A percentile compares a stretch with the other conserved stretches of the same genome.
Evolutionary conservation across 495 filamentous ascomycete species (phyloP).

Genomic region (Parathielavia hyrcaniae): DNA sequence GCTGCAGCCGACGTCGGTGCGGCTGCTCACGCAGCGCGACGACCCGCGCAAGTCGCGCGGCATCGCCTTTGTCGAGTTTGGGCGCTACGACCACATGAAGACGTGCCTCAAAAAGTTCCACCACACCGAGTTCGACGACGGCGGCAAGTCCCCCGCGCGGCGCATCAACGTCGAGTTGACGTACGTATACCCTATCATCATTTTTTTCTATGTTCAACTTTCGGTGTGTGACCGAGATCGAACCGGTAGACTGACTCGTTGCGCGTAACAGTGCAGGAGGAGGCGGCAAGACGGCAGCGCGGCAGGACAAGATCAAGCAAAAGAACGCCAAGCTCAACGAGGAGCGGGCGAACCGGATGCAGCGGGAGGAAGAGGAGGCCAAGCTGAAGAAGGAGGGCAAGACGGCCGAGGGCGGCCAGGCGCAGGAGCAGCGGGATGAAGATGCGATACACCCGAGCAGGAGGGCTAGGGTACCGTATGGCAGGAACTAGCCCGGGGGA

Average conservation of each 20-base stretch:
- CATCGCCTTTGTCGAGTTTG: conserved; percentile 91
- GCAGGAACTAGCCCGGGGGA: conserved; percentile 8
- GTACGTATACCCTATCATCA: conserved; percentile 42
- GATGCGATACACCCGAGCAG: conserved; percentile 31
- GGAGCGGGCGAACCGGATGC: conserved; percentile 54
- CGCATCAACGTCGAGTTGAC: conserved; percentile 93
- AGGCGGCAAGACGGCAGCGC: conserved; percentile 66
- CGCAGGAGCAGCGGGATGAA: conserved; percentile 19
- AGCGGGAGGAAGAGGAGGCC: conserved; percentile 49
- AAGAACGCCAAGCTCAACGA: conserved; percentile 84
- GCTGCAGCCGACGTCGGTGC: conserved; percentile 64
- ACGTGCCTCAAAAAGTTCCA: conserved; percentile 85
- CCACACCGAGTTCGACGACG: conserved; percentile 75
- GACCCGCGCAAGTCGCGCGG: conserved; percentile 69
- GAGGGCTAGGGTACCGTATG: conserved; percentile 20
- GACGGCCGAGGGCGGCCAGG: conserved; percentile 12
- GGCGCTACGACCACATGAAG: conserved; percentile 84
- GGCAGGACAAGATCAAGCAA: conserved; percentile 66
- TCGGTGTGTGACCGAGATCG: too few species aligned
- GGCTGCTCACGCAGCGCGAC: conserved; percentile 66
- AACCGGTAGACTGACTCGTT: neutral
- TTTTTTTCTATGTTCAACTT: neutral
- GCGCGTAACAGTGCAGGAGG: conserved; percentile 56
- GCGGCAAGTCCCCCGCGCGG: conserved; percentile 48
- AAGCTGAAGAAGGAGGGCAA: conserved; percentile 38